A percentile compares a stretch with the other conserved stretches of the same genome.
Evolutionary conservation across 2,329 filamentous ascomycete genomes (phyloP).

Genomic region (Cercospora canescens): DNA sequence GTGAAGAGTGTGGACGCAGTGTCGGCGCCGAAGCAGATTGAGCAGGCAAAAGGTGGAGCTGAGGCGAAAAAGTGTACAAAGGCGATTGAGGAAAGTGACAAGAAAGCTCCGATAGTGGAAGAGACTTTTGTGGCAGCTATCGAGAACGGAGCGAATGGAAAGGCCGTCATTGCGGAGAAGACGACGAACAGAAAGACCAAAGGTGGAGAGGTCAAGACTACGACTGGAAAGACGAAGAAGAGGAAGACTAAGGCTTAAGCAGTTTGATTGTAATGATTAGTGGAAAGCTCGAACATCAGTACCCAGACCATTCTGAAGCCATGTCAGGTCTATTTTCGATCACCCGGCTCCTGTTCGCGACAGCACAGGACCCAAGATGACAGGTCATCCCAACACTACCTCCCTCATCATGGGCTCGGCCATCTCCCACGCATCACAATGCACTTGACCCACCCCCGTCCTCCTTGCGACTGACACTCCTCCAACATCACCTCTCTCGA

Average conservation of each 20-base stretch:
- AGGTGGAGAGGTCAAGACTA: slow-evolving; percentile 5
- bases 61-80: slow-evolving; percentile 33
- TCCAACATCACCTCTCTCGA: not conserved
- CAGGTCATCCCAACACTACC: not conserved
- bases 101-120: slow-evolving; percentile 17
- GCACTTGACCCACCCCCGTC: not conserved
- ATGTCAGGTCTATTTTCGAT: no score
- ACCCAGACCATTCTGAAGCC: not conserved
- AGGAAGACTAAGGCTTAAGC: slow-evolving; percentile 19
- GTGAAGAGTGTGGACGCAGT: slow-evolving; percentile 65
- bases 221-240: slow-evolving; percentile 22
- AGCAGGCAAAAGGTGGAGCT: slow-evolving; percentile 30
- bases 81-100: slow-evolving; percentile 12
- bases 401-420: not conserved
- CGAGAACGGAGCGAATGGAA: slow-evolving; percentile 4
- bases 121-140: slow-evolving; percentile 12
- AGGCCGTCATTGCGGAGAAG: slow-evolving; percentile 18
- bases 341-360: not conserved
- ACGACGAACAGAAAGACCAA: slow-evolving; percentile 25
- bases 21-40: slow-evolving; percentile 41
- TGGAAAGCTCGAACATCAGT: not conserved
- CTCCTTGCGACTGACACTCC: not conserved
- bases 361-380: not conserved
- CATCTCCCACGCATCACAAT: not conserved
- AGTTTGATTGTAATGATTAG: not conserved